Base-by-base conservation (phyloP, 345 rosid genomes). In the Corchorus olitorius region DNA sequence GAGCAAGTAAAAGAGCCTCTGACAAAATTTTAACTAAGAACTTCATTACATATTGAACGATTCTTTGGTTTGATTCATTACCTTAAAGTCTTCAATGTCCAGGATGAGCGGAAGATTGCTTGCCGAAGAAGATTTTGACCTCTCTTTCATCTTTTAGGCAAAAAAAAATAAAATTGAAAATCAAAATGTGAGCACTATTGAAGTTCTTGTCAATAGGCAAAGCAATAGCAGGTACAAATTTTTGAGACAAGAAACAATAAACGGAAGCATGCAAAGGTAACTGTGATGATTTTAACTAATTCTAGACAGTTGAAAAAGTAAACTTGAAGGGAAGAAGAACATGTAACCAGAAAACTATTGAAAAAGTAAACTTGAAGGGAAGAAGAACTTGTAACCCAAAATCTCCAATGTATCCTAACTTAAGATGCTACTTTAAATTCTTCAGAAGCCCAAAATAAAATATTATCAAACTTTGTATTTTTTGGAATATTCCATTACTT, bases 81-180 rank as follows among this genome's bases (percentile, higher is more conserved):
- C 99, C 98, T 94, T 97, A 82, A 97, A 97, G 84, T 97, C 98
- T 5, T 91, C 95, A 59, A 92, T 81, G 73, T 94, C 95, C 61
- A 97, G 90, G 85, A 97, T 94, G 78, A 97, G 85, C 13, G 97
- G 94, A 78, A 82, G 78, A 12, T 92, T 85, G 79, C 84, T 77
- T 64, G 48, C 91, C 17, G 98, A 85, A 37, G 94, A 73, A 50
- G 97, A 77, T 84, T 86, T 91, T 50, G 90, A 67, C 77, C 78
- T 75, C 74, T 84, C 88, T 77, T 80, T 86, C 99, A 96, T 96
- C 93, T 93, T 72, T 65, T 74, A 76, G 72, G 59, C 49, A 27
- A 27, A 27, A 20, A 7, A 56, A 73, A 55, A 54, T 66, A 76
- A 66, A 76, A 77, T 64, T 60, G 34, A 58, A 43, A 0, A 53